phyloP scores from a whole-genome alignment of 2,329 filamentous ascomycete genomes.

The Hypoxylon sp. region DNA sequence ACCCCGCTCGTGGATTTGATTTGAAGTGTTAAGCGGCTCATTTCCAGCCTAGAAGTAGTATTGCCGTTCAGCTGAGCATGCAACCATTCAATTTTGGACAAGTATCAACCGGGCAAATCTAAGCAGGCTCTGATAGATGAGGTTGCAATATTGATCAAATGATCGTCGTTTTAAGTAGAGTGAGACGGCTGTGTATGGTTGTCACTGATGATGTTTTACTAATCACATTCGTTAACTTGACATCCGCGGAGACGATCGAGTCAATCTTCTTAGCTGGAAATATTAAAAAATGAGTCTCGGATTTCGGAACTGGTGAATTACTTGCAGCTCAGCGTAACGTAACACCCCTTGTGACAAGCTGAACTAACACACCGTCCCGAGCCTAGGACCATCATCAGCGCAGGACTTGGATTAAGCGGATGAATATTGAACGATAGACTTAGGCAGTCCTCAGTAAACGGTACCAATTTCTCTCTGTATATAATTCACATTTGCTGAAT shows the following conservation, averaged over 20 bases:
- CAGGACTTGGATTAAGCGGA: neutral
- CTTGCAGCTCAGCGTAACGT: neutral
- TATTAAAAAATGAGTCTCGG: neutral
- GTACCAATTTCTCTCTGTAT: neutral
- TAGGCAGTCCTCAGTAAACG: neutral
- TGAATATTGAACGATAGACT: neutral
- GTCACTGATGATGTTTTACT: neutral
- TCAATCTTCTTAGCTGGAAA: neutral
- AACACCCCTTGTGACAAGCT: neutral
- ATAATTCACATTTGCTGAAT: neutral
- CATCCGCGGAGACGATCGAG: neutral
- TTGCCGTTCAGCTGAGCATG: neutral
- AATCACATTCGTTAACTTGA: neutral
- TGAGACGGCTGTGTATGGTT: neutral
- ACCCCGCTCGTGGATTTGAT: neutral
- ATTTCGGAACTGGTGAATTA: neutral
- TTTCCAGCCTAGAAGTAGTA: neutral
- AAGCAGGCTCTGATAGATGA: neutral
- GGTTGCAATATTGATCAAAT: conserved; percentile 1
- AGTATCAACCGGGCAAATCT: neutral
- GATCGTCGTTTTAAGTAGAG: neutral
- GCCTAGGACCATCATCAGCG: neutral
- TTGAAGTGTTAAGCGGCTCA: neutral
- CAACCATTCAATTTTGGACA: neutral
- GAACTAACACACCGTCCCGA: neutral